Evolutionary conservation across 768 basidiomycete species (phyloP).

Genomic region (Glaciozyma martinii): DNA sequence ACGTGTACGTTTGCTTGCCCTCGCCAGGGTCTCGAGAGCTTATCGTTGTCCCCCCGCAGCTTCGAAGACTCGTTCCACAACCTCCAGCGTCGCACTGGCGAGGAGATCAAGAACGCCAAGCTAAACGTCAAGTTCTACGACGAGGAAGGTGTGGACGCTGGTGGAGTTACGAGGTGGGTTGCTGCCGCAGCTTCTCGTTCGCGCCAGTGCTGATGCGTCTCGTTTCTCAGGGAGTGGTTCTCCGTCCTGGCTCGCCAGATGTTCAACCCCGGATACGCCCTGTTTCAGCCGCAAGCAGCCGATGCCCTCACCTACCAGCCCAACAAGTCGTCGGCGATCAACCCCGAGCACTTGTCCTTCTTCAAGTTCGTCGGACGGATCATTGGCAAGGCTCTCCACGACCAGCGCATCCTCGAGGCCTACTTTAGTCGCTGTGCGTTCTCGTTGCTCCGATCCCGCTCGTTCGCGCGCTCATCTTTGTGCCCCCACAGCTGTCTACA

Average conservation of each 20-base stretch:
- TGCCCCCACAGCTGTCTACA: constrained; percentile 59
- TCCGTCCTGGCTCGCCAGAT: constrained; percentile 94
- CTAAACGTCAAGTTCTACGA: constrained; percentile 86
- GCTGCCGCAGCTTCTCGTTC: not conserved
- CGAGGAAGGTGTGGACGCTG: constrained; percentile 97
- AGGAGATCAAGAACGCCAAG: constrained; percentile 96
- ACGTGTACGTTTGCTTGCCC: constrained; percentile 1
- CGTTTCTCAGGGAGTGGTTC: constrained; percentile 68
- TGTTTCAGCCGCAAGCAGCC: constrained; percentile 96
- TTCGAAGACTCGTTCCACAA: constrained; percentile 97
- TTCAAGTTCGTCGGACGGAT: constrained; percentile 98
- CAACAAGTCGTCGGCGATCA: constrained; percentile 69
- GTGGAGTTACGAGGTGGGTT: constrained; percentile 71
- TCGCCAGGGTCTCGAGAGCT: not conserved
- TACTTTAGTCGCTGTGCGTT: constrained; percentile 68
- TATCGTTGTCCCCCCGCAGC: constrained; percentile 50
- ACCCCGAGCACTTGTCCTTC: constrained; percentile 89
- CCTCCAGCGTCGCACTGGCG: constrained; percentile 78
- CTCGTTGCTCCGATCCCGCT: not conserved
- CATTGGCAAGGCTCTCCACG: constrained; percentile 95
- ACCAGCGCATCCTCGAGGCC: constrained; percentile 88
- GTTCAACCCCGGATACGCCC: constrained; percentile 96
- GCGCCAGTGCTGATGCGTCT: not conserved
- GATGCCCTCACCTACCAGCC: constrained; percentile 94
- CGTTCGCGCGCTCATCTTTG: not conserved